These are phyloP conservation scores for Barnettozyma pratensis DNA, from an alignment of 805 yeast species.

Conservation along the genomic window DNA sequence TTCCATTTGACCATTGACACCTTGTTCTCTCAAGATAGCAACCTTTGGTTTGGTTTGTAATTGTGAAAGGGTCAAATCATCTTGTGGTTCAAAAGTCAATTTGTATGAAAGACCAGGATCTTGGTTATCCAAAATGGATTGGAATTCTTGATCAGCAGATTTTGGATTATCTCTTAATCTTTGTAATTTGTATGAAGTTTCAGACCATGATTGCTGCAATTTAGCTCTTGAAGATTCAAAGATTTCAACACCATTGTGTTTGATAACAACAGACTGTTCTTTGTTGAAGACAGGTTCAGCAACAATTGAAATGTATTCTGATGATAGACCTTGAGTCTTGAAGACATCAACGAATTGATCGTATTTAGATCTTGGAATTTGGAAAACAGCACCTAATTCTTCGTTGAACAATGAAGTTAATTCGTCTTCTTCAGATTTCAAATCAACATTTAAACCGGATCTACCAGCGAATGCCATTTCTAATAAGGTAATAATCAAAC, in stretches of 20 bases:
- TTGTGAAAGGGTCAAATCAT: conserved; percentile 38
- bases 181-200: conserved; percentile 87
- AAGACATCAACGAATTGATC: conserved; percentile 53
- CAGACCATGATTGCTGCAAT: conserved; percentile 80
- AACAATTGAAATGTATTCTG: conserved; percentile 50
- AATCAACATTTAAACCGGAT: conserved; percentile 63
- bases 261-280: conserved; percentile 46
- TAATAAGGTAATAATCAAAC: conserved; percentile 72
- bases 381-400: conserved; percentile 96
- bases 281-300: conserved; percentile 63
- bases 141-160: conserved; percentile 82
- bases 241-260: conserved; percentile 40
- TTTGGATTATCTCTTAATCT: conserved; percentile 90
- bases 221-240: conserved; percentile 55
- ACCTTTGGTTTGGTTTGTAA: conserved; percentile 65
- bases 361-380: conserved; percentile 51
- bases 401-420: conserved; percentile 74
- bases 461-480: conserved; percentile 99
- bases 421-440: conserved; percentile 35
- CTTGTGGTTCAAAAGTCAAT: conserved; percentile 61
- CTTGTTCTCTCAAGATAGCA: conserved; percentile 96
- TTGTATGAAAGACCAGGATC: conserved; percentile 90
- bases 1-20: conserved; percentile 96
- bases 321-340: conserved; percentile 51
- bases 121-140: conserved; percentile 64